Conservation (phyloP, 495 filamentous ascomycete genomes). For the Penicillium mononematosum region DNA sequence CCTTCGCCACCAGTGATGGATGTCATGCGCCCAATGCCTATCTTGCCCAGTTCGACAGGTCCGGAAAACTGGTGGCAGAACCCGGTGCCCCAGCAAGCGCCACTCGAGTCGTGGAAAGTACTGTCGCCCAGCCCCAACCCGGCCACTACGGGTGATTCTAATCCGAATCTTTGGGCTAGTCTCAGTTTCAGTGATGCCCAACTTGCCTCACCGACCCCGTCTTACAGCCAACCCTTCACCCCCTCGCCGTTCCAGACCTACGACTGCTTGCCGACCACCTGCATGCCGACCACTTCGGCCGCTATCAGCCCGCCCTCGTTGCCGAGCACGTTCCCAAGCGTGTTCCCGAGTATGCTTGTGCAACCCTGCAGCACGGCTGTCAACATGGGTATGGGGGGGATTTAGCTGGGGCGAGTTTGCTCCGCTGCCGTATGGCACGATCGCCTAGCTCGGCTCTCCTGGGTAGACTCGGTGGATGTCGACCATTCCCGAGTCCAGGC, state of each 20-base stretch:
- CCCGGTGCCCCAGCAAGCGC: conserved; percentile 56
- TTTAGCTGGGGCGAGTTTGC: conserved; percentile 73
- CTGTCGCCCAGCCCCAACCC: conserved; percentile 82
- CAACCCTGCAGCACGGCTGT: conserved; percentile 72
- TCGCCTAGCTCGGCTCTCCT: conserved; percentile 41
- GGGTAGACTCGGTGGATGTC: conserved; percentile 19
- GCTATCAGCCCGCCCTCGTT: conserved; percentile 73
- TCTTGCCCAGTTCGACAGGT: conserved; percentile 84
- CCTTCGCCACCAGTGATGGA: conserved; percentile 92
- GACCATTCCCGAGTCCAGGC: conserved; percentile 13
- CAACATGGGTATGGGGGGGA: conserved; percentile 60
- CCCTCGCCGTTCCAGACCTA: conserved; percentile 69
- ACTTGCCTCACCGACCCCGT: conserved; percentile 69
- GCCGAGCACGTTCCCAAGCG: conserved; percentile 39
- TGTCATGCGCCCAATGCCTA: conserved; percentile 76
- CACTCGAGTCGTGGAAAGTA: conserved; percentile 91
- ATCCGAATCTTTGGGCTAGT: conserved; percentile 75
- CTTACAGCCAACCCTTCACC: conserved; percentile 77
- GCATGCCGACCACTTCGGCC: conserved; percentile 58
- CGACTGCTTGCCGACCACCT: conserved; percentile 58
- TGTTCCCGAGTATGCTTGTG: conserved; percentile 67
- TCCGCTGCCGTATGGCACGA: conserved; percentile 56
- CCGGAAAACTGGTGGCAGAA: conserved; percentile 76
- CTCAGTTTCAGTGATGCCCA: conserved; percentile 69
- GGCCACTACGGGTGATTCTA: conserved; percentile 67